Evolutionary conservation across 1,139 yeast species (phyloP), one percentile per base, ranked within the genome.

Genomic region (Suhomyces taliae): DNA sequence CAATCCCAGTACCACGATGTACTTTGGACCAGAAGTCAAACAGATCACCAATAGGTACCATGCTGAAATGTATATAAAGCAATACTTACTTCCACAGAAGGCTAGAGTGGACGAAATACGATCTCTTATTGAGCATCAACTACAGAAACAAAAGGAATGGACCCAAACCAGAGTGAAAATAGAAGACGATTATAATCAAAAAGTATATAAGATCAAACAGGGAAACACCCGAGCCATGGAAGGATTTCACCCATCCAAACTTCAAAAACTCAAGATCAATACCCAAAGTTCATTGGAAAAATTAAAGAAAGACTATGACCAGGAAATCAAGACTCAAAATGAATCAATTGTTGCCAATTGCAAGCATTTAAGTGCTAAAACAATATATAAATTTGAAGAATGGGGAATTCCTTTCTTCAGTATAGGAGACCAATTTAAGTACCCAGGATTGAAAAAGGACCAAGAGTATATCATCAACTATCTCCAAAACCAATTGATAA

Each of bases 331-430:
- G 4, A 46, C 50, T 33, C 59, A 59, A 27, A 67, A 66, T 45
- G 50, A 53, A 7, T 45, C 53, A 4, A 35, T 47, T 9, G 14
- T 39, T 9, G 40, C 48, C 15, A 49, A 56, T 29, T 55, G 59
- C 35, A 53, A 57, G 46, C 55, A 55, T 35, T 43, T 61, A n/a
- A 54, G 59, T 37, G 42, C 43, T 8, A 63, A 62, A 42, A 53
- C 61, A 2, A 35, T 47, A 6, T 48, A 48, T 27, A 47, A 52
- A 36, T 50, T 69, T 11, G 41, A 44, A 14, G 50, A 47, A 10
- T 50, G 61, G 46, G 53, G 58, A 9, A 50, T 67, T 0, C 74
- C 73, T 3, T 68, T 64, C 41, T 67, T 65, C 41, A 50, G 51
- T 35, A 53, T 63, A 7, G 54, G 51, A 15, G 49, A 53, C 8